phyloP scores from a whole-genome alignment of 345 rosid species.

The Gossypium arboreum region DNA sequence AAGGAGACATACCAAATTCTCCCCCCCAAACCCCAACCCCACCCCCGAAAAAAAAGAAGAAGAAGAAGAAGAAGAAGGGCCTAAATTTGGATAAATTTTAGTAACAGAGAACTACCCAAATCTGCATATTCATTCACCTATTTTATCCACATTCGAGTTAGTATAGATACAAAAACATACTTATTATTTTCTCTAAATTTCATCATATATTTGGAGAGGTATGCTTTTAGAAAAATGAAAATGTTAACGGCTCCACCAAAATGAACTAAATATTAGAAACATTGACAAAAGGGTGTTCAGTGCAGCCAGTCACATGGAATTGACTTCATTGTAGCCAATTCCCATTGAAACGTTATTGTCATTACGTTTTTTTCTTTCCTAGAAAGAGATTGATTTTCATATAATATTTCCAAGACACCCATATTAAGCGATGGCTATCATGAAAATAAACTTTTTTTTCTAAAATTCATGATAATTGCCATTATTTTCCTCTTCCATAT shows the following conservation, averaged over 20 bases:
- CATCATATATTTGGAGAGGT: no score
- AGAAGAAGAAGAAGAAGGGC: no score
- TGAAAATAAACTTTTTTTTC: background rate
- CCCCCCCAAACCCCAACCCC: no score
- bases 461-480: background rate
- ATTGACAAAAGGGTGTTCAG: background rate
- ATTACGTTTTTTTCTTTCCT: background rate
- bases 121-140: no score
- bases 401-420: background rate
- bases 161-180: no score
- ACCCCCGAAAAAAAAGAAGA: accelerated
- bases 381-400: background rate
- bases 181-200: background rate
- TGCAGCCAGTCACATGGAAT: background rate
- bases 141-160: no score
- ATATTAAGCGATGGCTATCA: background rate
- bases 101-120: background rate
- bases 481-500: background rate
- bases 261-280: background rate
- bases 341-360: background rate
- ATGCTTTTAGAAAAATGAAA: no score
- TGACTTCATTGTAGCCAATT: background rate
- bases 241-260: no score
- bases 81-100: background rate
- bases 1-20: background rate